Evolutionary conservation across 768 basidiomycete species (phyloP).

Genomic region (Cyclocybe aegerita): DNA sequence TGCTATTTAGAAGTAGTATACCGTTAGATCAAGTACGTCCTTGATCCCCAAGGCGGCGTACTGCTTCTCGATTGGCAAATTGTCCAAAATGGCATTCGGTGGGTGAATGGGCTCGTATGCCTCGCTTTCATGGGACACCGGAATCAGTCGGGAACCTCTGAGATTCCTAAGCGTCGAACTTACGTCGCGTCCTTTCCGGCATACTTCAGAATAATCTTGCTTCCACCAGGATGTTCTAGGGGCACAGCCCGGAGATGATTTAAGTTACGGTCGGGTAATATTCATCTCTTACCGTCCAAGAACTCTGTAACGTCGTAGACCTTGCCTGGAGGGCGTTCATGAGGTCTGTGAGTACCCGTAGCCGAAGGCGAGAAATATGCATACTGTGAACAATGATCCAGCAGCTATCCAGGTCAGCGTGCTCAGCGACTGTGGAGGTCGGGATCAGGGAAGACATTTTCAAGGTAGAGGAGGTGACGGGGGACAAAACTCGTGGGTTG

Average conservation of each 20-base stretch:
- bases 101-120: conserved; percentile 93
- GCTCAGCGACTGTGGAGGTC: conserved; percentile 28
- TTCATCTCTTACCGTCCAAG: conserved; percentile 52
- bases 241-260: not conserved
- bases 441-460: conserved; percentile 29
- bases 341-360: not conserved
- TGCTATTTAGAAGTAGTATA: conserved; percentile 28
- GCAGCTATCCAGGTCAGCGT: conserved; percentile 32
- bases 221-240: conserved; percentile 78
- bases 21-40: not conserved
- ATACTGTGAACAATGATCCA: conserved; percentile 80
- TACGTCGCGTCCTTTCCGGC: conserved; percentile 90
- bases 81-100: conserved; percentile 72
- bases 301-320: conserved; percentile 83
- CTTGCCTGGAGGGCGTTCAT: conserved; percentile 41
- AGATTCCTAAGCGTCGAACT: conserved; percentile 21
- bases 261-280: not conserved
- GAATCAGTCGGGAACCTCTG: too few relatives aligned
- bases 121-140: conserved; percentile 35
- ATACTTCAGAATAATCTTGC: conserved; percentile 83
- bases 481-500: not conserved
- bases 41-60: conserved; percentile 27
- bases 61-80: conserved; percentile 87
- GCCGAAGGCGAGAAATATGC: not conserved
- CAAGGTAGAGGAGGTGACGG: not conserved